Conservation (phyloP, 345 rosid species). For the Eucalyptus curtisii region DNA sequence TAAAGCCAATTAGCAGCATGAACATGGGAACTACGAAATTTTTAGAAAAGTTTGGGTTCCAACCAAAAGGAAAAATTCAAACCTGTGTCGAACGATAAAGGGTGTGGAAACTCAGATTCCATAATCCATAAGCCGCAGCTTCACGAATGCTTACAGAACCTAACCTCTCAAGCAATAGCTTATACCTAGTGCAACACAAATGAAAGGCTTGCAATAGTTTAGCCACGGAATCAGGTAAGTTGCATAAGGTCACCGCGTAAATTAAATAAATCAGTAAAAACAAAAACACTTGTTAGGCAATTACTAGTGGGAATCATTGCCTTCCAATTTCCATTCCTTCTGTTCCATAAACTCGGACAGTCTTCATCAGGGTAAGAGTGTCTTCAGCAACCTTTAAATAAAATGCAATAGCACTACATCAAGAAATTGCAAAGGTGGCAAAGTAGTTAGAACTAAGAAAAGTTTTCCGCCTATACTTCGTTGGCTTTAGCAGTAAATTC, state of each 20-base stretch:
- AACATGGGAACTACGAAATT: neutral
- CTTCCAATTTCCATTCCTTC: conserved; percentile 35
- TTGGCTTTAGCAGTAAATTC: conserved; percentile 30
- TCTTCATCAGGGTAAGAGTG: conserved; percentile 31
- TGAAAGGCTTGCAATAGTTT: neutral
- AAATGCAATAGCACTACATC: neutral
- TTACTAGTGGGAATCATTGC: conserved; percentile 12
- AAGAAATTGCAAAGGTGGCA: neutral
- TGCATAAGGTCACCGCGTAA: neutral
- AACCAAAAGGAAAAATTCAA: neutral
- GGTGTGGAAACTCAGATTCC: conserved; percentile 30
- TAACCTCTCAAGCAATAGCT: conserved; percentile 23
- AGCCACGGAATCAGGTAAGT: neutral
- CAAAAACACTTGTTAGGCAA: neutral
- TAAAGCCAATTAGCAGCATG: neutral
- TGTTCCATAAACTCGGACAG: conserved; percentile 31
- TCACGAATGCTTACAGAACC: conserved; percentile 22
- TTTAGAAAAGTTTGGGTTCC: neutral
- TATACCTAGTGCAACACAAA: conserved; percentile 25
- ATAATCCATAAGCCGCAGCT: conserved; percentile 25
- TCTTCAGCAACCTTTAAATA: conserved; percentile 34
- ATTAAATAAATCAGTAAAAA: neutral
- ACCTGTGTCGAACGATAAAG: conserved; percentile 46
- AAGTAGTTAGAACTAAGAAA: neutral
- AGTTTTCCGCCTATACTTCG: conserved; percentile 11